phyloP scores from a whole-genome alignment of 176 grass and related monocot species.

The Oryza coarctata region DNA sequence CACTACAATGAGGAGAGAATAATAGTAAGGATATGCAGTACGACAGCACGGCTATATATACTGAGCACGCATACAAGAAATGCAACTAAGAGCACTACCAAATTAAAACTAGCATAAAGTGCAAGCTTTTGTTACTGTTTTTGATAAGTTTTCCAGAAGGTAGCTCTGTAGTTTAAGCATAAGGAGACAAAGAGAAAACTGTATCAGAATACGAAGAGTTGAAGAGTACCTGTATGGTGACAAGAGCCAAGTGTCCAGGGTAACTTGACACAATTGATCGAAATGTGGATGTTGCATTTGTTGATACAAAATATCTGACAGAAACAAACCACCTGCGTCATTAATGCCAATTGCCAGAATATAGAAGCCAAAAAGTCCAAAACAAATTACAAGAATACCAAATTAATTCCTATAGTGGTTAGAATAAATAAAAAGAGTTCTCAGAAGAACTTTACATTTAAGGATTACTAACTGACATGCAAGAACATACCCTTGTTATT shows the following conservation, averaged over 20 bases:
- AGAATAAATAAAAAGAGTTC: not conserved
- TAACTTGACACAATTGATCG: constrained; percentile 86
- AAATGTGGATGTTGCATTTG: constrained; percentile 92
- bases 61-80: not conserved
- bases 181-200: not conserved
- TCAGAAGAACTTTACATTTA: not conserved
- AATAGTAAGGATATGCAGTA: not conserved
- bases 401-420: not conserved
- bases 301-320: constrained; percentile 79
- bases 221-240: constrained; percentile 72
- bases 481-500: not conserved
- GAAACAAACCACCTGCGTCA: not conserved
- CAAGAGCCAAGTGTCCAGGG: constrained; percentile 66
- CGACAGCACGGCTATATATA: not conserved
- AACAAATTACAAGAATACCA: constrained; percentile 10
- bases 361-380: not conserved
- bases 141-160: not conserved
- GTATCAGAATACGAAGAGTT: constrained; percentile 18
- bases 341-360: constrained; percentile 34
- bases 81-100: not conserved
- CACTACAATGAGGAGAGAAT: constrained; percentile 53
- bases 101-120: not conserved
- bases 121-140: not conserved
- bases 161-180: not conserved
- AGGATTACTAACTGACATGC: not conserved